Percentiles rank a stretch among this genome's conserved stretches.
Conservation (phyloP, 306 rosid genomes). For the Medicago truncatula region DNA sequence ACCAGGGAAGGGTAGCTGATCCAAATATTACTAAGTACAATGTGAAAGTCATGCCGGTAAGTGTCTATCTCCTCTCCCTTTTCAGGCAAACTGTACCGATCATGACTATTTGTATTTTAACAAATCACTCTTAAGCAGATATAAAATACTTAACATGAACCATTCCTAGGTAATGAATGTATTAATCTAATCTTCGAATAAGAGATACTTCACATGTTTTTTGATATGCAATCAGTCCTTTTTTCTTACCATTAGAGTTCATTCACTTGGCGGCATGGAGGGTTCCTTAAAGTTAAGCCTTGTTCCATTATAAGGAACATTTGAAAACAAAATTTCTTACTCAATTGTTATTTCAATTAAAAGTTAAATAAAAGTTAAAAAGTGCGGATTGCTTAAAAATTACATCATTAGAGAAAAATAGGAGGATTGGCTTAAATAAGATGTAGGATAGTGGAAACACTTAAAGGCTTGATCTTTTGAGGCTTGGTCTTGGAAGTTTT, state of each 20-base stretch:
- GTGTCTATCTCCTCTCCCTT: conserved; percentile 38
- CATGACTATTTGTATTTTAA: conserved; percentile 1
- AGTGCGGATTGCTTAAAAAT: neutral
- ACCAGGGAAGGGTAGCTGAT: conserved; percentile 75
- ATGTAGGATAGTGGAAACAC: no score
- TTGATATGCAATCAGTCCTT: neutral
- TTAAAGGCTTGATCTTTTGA: no score
- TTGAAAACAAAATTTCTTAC: neutral
- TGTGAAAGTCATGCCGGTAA: conserved; percentile 89
- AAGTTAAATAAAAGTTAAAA: neutral
- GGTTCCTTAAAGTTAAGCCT: neutral
- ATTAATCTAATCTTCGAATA: neutral
- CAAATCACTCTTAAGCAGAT: neutral
- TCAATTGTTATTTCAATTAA: neutral
- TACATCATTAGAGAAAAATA: no score
- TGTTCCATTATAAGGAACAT: neutral
- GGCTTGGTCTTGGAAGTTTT: neutral
- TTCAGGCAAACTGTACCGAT: neutral
- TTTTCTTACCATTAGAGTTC: neutral
- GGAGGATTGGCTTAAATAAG: neutral
- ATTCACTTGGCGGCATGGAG: neutral
- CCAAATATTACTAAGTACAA: conserved; percentile 76
- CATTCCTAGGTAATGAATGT: conserved; percentile 13
- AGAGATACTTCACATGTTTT: neutral
- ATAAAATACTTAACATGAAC: neutral